phyloP scores from a whole-genome alignment of 352 stramenopile species.

The Phytophthora sojae region DNA sequence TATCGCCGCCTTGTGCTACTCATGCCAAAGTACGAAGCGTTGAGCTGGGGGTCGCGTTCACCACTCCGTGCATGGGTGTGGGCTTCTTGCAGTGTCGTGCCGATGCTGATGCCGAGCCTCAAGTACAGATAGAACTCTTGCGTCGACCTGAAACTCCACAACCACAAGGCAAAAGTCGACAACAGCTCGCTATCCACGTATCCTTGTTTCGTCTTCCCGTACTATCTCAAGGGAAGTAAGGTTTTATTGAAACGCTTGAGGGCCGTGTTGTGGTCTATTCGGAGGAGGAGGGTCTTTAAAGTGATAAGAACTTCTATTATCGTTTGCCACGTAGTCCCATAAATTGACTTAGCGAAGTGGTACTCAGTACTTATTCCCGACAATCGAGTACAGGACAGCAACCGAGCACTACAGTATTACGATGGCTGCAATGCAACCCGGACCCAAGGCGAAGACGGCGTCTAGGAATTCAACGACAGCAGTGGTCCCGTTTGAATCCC shows the following conservation, averaged over 20 bases:
- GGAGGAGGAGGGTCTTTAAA: no score
- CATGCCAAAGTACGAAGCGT: slow-evolving; percentile 13
- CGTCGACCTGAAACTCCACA: slow-evolving; percentile 29
- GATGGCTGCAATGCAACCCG: no score
- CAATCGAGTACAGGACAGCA: no score
- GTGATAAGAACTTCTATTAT: no score
- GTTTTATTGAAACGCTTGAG: background rate
- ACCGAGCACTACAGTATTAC: no score
- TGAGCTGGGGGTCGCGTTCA: slow-evolving; percentile 67
- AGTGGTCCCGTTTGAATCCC: no score
- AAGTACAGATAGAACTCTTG: slow-evolving; percentile 61
- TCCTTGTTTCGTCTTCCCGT: slow-evolving; percentile 27
- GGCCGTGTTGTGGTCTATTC: background rate
- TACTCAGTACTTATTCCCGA: no score
- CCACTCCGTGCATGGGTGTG: slow-evolving; percentile 74
- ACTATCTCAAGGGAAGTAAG: background rate
- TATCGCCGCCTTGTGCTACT: background rate
- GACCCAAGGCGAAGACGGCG: no score
- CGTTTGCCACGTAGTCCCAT: no score
- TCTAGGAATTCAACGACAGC: no score
- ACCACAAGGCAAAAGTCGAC: background rate
- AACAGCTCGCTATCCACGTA: slow-evolving; percentile 37
- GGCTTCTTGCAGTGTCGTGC: slow-evolving; percentile 49
- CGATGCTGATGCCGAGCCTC: slow-evolving; percentile 3
- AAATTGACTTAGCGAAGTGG: no score